phyloP scores from a whole-genome alignment of 2,329 filamentous ascomycete genomes.

The Colletotrichum cereale region DNA sequence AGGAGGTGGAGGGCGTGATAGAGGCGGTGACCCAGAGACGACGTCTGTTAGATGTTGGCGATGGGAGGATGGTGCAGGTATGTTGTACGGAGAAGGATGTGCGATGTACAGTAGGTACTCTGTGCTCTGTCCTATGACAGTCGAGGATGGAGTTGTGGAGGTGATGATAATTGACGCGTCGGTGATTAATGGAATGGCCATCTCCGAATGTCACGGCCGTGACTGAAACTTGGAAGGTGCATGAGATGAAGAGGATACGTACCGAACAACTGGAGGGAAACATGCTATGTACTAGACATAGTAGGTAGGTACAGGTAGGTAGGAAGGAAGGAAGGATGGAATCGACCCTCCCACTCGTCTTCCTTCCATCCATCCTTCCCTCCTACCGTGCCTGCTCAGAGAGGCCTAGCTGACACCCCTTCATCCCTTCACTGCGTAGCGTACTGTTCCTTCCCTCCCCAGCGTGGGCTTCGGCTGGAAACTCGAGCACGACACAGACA shows the following conservation, averaged over 20 bases:
- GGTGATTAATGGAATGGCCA: constrained; percentile 10
- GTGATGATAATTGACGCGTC: constrained; percentile 5
- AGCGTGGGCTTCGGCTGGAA: too few relatives aligned
- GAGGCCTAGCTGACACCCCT: too few relatives aligned
- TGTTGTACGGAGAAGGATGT: not conserved
- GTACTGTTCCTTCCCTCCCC: not conserved
- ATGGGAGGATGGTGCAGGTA: not conserved
- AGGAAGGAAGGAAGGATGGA: too few relatives aligned
- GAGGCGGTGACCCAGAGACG: not conserved
- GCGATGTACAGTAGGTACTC: too few relatives aligned
- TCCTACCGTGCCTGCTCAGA: too few relatives aligned
- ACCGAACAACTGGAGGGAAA: constrained; percentile 12
- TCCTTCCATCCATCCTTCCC: too few relatives aligned
- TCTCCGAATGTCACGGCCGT: constrained; percentile 21
- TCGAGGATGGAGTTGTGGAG: constrained; percentile 2
- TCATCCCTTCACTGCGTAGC: too few relatives aligned
- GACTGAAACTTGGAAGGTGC: constrained; percentile 33
- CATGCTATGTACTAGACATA: too few relatives aligned
- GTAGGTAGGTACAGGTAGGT: too few relatives aligned
- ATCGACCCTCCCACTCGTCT: too few relatives aligned
- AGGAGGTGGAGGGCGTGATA: not conserved
- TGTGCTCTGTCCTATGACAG: too few relatives aligned
- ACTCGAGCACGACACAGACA: not conserved
- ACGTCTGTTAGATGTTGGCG: not conserved
- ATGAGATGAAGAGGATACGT: constrained; percentile 4